A percentile compares a stretch with the other conserved stretches of the same genome.
Evolutionary conservation across 352 stramenopile genomes (phyloP).

Genomic region (Pythium biforme): DNA sequence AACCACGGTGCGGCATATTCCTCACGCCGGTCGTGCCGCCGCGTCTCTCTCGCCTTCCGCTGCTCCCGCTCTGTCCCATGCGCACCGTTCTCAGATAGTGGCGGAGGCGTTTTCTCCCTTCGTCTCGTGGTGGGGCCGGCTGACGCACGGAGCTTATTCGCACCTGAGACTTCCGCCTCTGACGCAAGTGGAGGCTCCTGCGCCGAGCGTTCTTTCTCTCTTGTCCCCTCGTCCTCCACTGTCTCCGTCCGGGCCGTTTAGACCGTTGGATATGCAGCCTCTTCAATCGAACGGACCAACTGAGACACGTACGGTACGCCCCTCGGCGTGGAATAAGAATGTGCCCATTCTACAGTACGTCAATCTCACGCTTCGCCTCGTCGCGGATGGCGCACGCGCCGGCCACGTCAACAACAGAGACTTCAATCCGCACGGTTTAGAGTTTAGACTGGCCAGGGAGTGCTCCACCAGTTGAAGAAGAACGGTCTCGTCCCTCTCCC

Average conservation of each 20-base stretch:
- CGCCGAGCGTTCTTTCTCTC: background rate
- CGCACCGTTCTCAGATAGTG: conserved; percentile 20
- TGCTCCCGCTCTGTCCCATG: conserved; percentile 9
- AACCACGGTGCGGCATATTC: background rate
- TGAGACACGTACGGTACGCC: background rate
- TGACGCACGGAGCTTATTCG: background rate
- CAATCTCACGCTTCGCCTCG: background rate
- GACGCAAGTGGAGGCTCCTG: background rate
- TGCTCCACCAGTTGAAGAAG: background rate
- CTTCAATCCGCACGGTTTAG: too few species aligned
- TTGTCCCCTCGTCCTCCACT: background rate
- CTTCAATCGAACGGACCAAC: background rate
- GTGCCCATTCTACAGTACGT: too few species aligned
- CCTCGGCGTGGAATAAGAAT: background rate
- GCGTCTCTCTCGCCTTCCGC: background rate
- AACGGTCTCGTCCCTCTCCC: background rate
- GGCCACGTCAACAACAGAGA: background rate
- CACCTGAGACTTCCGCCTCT: background rate
- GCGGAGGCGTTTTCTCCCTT: conserved; percentile 7
- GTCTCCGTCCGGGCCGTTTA: background rate
- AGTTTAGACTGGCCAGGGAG: background rate
- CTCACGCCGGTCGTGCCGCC: background rate
- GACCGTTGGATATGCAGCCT: background rate
- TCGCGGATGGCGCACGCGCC: background rate
- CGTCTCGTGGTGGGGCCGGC: background rate